A percentile compares a stretch with the other conserved stretches of the same genome.
These are phyloP conservation scores for Mimosa pudica DNA, from an alignment of 306 rosid species.

Conservation along the genomic window DNA sequence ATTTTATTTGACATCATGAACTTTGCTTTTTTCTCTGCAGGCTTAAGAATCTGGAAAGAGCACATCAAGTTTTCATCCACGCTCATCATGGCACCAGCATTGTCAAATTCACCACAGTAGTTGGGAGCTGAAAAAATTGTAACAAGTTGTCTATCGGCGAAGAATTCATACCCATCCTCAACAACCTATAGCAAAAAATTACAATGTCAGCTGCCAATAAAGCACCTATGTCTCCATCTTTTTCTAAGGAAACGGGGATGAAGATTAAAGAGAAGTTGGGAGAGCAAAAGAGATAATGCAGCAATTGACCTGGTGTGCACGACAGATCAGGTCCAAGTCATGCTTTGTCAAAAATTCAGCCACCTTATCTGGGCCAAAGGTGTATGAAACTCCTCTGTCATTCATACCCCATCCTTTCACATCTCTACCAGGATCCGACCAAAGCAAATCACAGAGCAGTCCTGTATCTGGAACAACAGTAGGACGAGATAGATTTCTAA, in stretches of 20 bases:
- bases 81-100: constrained; percentile 28
- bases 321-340: constrained; percentile 26
- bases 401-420: constrained; percentile 27
- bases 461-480: constrained; percentile 22
- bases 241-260: neutral
- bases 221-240: neutral
- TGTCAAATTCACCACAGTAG: constrained; percentile 29
- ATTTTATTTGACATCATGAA: constrained; percentile 19
- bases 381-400: constrained; percentile 27
- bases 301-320: constrained; percentile 21
- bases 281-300: neutral
- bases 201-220: neutral
- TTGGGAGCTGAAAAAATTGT: constrained; percentile 24
- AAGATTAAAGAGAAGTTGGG: constrained; percentile 21
- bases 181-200: constrained; percentile 16
- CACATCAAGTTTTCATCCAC: constrained; percentile 25
- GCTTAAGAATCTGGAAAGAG: constrained; percentile 26
- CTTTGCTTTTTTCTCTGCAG: constrained; percentile 21
- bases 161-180: constrained; percentile 26
- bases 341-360: constrained; percentile 27
- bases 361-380: constrained; percentile 26
- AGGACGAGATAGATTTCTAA: constrained; percentile 19
- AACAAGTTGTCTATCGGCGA: constrained; percentile 26
- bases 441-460: constrained; percentile 23
- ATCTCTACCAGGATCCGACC: constrained; percentile 27